These are phyloP conservation scores for Aspergillus sparsus DNA, from an alignment of 495 filamentous ascomycete species.

Conservation along the genomic window DNA sequence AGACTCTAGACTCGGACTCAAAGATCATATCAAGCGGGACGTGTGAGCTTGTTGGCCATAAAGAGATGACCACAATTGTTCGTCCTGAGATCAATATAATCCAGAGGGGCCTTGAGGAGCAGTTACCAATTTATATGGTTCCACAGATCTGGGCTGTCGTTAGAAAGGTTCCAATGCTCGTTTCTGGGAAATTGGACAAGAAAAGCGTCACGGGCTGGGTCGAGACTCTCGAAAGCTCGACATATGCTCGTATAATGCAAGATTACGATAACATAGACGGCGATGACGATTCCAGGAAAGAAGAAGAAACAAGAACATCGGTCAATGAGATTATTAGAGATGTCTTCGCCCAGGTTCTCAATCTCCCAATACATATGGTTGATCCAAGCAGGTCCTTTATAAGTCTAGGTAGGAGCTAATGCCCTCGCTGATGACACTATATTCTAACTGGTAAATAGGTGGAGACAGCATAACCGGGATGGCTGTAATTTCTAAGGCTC, in stretches of 20 bases:
- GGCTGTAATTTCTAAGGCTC: constrained; percentile 43
- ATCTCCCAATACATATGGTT: constrained; percentile 41
- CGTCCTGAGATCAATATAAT: constrained; percentile 33
- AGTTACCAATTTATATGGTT: constrained; percentile 52
- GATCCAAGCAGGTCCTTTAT: constrained; percentile 45
- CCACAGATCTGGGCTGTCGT: constrained; percentile 48
- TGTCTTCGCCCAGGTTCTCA: constrained; percentile 52
- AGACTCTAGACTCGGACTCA: constrained; percentile 31
- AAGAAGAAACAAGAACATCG: constrained; percentile 28
- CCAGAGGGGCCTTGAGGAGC: constrained; percentile 37
- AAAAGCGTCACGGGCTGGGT: constrained; percentile 49
- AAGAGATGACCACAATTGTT: constrained; percentile 27
- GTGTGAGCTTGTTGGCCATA: constrained; percentile 39
- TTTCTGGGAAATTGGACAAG: constrained; percentile 52
- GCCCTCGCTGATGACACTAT: constrained; percentile 18
- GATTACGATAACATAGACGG: constrained; percentile 39
- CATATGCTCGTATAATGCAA: constrained; percentile 43
- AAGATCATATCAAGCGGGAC: constrained; percentile 35
- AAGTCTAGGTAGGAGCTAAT: constrained; percentile 40
- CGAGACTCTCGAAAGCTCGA: constrained; percentile 39
- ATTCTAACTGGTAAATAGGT: constrained; percentile 34
- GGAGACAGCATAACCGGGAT: constrained; percentile 51
- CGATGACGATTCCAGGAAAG: constrained; percentile 27
- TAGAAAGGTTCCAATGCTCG: constrained; percentile 47
- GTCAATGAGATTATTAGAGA: constrained; percentile 33